Evolutionary conservation across 306 rosid species (phyloP).

Genomic region (Prunus padus): DNA sequence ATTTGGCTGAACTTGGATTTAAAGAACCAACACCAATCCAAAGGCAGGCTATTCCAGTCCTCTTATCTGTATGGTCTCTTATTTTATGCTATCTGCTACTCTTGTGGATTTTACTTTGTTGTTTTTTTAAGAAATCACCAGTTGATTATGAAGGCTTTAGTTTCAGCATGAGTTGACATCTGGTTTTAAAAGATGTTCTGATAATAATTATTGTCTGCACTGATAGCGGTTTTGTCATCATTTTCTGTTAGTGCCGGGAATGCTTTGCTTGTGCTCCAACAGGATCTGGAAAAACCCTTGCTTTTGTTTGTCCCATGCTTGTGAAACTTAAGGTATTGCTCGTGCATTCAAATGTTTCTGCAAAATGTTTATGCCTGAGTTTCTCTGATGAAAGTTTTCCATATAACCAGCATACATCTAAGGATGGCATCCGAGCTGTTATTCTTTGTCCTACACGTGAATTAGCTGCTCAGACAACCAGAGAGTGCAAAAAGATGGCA

Average conservation of each 20-base stretch:
- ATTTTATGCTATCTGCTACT: conserved; percentile 10
- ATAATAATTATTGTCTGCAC: not conserved
- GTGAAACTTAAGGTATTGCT: conserved; percentile 80
- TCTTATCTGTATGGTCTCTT: conserved; percentile 65
- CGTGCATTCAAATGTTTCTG: conserved; percentile 12
- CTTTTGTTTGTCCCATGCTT: conserved; percentile 88
- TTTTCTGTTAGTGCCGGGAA: conserved; percentile 62
- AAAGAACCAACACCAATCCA: conserved; percentile 92
- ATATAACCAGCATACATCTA: conserved; percentile 47
- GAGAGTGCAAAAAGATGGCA: conserved; percentile 87
- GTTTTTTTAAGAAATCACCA: not conserved
- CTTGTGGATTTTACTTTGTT: conserved; percentile 12
- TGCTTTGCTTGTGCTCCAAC: conserved; percentile 99
- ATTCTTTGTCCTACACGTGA: conserved; percentile 87
- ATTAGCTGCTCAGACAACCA: conserved; percentile 74
- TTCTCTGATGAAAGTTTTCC: conserved; percentile 25
- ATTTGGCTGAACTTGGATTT: conserved; percentile 75
- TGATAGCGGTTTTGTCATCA: not conserved
- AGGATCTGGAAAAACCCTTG: conserved; percentile 95
- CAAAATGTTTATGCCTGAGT: conserved; percentile 16
- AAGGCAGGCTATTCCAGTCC: conserved; percentile 96
- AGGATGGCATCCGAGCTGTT: conserved; percentile 73
- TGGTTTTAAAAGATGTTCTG: not conserved
- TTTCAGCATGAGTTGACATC: not conserved
- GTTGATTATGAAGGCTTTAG: conserved; percentile 9